Evolutionary conservation across 495 filamentous ascomycete genomes (phyloP).

Genomic region (Penicillium herquei): DNA sequence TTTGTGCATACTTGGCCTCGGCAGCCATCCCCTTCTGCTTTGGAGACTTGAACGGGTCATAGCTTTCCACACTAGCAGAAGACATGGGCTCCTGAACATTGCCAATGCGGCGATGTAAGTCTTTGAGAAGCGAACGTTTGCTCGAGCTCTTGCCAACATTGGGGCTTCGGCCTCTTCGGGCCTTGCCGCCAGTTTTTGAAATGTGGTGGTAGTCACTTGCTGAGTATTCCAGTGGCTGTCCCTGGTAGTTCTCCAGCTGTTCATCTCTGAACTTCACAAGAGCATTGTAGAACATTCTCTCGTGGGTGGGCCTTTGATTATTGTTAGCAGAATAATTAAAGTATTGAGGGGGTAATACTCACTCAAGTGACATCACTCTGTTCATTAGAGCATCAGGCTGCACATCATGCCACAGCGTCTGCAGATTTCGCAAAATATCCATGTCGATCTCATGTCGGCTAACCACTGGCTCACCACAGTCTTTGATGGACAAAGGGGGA

Average conservation of each 20-base stretch:
- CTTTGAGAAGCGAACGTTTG: slow-evolving; percentile 65
- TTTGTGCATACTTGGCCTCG: slow-evolving; percentile 53
- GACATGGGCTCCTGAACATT: slow-evolving; percentile 48
- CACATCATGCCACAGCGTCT: slow-evolving; percentile 83
- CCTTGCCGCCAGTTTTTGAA: slow-evolving; percentile 37
- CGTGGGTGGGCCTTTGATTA: slow-evolving; percentile 66
- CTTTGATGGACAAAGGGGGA: slow-evolving; percentile 48
- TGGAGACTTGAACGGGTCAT: slow-evolving; percentile 81
- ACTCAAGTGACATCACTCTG: slow-evolving; percentile 66
- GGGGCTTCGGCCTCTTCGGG: slow-evolving; percentile 18
- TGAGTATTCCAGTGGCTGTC: slow-evolving; percentile 69
- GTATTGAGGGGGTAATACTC: slow-evolving; percentile 32
- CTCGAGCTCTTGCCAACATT: slow-evolving; percentile 40
- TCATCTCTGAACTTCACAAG: slow-evolving; percentile 77
- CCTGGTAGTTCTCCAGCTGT: slow-evolving; percentile 78
- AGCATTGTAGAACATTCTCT: slow-evolving; percentile 87
- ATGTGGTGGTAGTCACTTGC: slow-evolving; percentile 86
- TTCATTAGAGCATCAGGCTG: slow-evolving; percentile 67
- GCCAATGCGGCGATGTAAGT: slow-evolving; percentile 43
- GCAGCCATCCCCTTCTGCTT: slow-evolving; percentile 37
- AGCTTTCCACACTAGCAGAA: slow-evolving; percentile 56
- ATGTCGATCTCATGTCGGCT: slow-evolving; percentile 64
- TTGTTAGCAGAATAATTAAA: slow-evolving; percentile 1
- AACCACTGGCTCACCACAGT: slow-evolving; percentile 52
- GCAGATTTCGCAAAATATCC: slow-evolving; percentile 78